These are phyloP conservation scores for Annona squamosa DNA, from an alignment of 164 flowering plant species.

Conservation along the genomic window DNA sequence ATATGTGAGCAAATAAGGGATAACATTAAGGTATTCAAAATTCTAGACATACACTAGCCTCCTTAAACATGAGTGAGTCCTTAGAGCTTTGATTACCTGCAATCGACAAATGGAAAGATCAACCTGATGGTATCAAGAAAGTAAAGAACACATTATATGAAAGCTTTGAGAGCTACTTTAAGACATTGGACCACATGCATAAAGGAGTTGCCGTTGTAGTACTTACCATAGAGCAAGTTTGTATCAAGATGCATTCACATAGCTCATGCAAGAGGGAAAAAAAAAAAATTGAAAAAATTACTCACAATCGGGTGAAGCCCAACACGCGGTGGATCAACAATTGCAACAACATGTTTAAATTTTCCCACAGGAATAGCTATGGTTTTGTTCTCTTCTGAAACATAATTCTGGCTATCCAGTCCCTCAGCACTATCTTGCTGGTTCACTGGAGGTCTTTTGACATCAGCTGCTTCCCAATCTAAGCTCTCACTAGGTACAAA, in stretches of 20 bases:
- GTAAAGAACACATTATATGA: background rate
- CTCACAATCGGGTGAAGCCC: constrained; percentile 96
- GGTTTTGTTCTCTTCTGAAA: constrained; percentile 20
- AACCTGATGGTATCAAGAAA: background rate
- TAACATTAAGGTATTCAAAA: background rate
- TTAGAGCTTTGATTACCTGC: constrained; percentile 74
- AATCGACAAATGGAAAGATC: background rate
- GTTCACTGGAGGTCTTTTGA: constrained; percentile 12
- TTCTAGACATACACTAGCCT: constrained; percentile 68
- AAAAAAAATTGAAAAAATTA: background rate
- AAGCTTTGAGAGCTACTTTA: too few species aligned
- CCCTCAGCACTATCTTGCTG: constrained; percentile 17
- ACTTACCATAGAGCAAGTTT: too few species aligned
- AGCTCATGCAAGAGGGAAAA: background rate
- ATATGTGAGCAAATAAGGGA: background rate
- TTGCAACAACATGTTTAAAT: constrained; percentile 73
- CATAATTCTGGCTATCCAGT: constrained; percentile 13
- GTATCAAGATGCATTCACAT: background rate
- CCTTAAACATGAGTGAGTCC: constrained; percentile 63
- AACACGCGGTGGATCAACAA: constrained; percentile 91
- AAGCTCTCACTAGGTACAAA: constrained; percentile 8
- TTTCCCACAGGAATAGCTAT: constrained; percentile 15
- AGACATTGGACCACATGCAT: too few species aligned
- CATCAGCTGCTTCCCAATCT: constrained; percentile 21
- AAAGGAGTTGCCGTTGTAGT: too few species aligned